Conservation (phyloP, 768 basidiomycete species). For the Rhodocollybia butyracea region DNA sequence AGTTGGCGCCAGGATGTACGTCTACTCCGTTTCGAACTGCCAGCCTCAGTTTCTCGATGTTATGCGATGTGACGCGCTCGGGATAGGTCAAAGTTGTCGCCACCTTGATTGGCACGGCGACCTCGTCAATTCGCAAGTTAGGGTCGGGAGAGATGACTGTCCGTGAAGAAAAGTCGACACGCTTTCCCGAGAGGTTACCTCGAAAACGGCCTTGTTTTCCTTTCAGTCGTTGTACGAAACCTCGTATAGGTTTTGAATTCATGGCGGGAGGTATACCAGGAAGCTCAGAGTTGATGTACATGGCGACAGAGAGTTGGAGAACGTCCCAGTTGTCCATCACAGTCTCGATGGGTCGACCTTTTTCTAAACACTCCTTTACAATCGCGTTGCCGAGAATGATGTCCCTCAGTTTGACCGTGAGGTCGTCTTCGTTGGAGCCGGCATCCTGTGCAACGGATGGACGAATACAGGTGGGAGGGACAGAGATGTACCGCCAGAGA, state of each 20-base stretch:
- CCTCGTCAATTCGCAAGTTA: slow-evolving; percentile 97
- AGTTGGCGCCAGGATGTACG: slow-evolving; percentile 93
- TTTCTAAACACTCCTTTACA: slow-evolving; percentile 84
- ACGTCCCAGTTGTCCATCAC: slow-evolving; percentile 99
- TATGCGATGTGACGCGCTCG: slow-evolving; percentile 90
- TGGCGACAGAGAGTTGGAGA: slow-evolving; percentile 88
- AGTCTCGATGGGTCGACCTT: slow-evolving; percentile 83
- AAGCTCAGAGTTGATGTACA: slow-evolving; percentile 97
- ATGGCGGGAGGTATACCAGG: slow-evolving; percentile 88
- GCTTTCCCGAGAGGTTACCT: slow-evolving; percentile 97
- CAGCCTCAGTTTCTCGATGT: slow-evolving; percentile 70
- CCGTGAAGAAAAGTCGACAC: slow-evolving; percentile 97
- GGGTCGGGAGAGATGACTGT: slow-evolving; percentile 99
- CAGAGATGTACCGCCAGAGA: slow-evolving; percentile 98
- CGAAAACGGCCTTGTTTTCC: slow-evolving; percentile 99
- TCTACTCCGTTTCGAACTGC: slow-evolving; percentile 89
- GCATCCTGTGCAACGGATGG: slow-evolving; percentile 98
- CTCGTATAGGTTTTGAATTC: slow-evolving; percentile 92
- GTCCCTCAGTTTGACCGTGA: slow-evolving; percentile 96
- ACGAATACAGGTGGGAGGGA: slow-evolving; percentile 95
- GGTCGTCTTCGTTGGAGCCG: slow-evolving; percentile 96
- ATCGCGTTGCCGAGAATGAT: slow-evolving; percentile 93
- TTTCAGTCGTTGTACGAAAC: slow-evolving; percentile 96
- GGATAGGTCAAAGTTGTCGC: slow-evolving; percentile 96
- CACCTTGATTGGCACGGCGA: slow-evolving; percentile 94